phyloP scores from a whole-genome alignment of 306 rosid species.

The Dicorynia guianensis region DNA sequence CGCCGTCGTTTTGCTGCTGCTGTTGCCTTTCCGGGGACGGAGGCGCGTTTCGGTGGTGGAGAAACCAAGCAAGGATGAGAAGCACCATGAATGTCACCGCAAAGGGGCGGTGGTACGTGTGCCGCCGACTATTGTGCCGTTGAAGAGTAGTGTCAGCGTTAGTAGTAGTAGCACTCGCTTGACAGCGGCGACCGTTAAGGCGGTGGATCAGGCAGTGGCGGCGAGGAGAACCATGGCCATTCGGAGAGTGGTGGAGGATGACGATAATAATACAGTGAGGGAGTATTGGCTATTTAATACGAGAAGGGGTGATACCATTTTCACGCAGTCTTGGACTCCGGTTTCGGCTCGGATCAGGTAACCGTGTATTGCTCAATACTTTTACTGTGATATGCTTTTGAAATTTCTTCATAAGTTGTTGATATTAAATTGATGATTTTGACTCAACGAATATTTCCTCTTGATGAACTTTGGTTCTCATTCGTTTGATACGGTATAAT shows the following conservation, averaged over 20 bases:
- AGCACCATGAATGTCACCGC: constrained; percentile 42
- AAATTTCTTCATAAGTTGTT: not conserved
- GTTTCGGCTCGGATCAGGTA: constrained; percentile 63
- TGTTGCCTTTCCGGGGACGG: constrained; percentile 74
- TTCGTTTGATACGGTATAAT: too few relatives aligned
- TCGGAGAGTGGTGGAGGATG: constrained; percentile 65
- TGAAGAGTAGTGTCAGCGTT: constrained; percentile 50
- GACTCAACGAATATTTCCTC: too few relatives aligned
- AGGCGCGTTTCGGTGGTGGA: constrained; percentile 45
- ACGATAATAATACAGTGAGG: constrained; percentile 48
- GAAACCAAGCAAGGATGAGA: constrained; percentile 43
- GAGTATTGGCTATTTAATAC: constrained; percentile 62
- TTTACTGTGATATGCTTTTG: not conserved
- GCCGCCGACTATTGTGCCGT: constrained; percentile 60
- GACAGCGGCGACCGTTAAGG: constrained; percentile 21
- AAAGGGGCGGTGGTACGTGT: constrained; percentile 59
- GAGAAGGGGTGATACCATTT: constrained; percentile 69
- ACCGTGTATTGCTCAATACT: not conserved
- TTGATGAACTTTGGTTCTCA: too few relatives aligned
- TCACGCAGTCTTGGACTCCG: constrained; percentile 87
- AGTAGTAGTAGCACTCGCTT: constrained; percentile 18
- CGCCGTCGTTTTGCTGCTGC: constrained; percentile 58
- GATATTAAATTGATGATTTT: not conserved
- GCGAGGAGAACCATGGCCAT: constrained; percentile 76
- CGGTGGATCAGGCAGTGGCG: constrained; percentile 58